Conservation (phyloP, 441 rosid species). For the Raphanus hybrid region DNA sequence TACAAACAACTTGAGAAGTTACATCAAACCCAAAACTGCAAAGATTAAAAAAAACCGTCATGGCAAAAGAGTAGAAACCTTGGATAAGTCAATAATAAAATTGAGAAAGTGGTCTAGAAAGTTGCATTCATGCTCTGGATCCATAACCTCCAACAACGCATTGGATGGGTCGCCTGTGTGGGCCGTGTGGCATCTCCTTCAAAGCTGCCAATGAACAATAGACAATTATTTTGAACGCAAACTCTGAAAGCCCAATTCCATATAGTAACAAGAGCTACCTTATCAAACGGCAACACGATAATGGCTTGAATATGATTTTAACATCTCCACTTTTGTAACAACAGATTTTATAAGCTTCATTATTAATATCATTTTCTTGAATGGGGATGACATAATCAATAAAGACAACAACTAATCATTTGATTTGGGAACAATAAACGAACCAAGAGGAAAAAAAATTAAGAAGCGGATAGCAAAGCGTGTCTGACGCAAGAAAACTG, state of each 20-base stretch:
- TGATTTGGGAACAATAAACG: slow-evolving; percentile 33
- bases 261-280: too few relatives aligned
- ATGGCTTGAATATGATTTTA: too few relatives aligned
- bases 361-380: too few relatives aligned
- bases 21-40: too few relatives aligned
- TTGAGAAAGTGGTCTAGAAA: background rate
- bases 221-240: too few relatives aligned
- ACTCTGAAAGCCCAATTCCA: too few relatives aligned
- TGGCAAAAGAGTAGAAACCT: background rate
- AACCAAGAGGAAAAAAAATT: slow-evolving; percentile 10
- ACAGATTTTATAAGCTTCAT: too few relatives aligned
- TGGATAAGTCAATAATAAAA: background rate
- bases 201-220: background rate
- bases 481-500: slow-evolving; percentile 39
- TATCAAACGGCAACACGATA: too few relatives aligned
- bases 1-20: background rate
- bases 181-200: background rate
- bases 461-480: slow-evolving; percentile 31
- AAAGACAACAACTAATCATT: slow-evolving; percentile 27
- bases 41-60: background rate
- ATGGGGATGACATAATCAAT: too few relatives aligned
- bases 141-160: background rate
- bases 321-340: too few relatives aligned
- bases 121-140: background rate
- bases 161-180: background rate